Percentiles rank a stretch among this genome's conserved stretches.
Evolutionary conservation across 441 rosid genomes (phyloP).

Genomic region (Caryocar brasiliense): DNA sequence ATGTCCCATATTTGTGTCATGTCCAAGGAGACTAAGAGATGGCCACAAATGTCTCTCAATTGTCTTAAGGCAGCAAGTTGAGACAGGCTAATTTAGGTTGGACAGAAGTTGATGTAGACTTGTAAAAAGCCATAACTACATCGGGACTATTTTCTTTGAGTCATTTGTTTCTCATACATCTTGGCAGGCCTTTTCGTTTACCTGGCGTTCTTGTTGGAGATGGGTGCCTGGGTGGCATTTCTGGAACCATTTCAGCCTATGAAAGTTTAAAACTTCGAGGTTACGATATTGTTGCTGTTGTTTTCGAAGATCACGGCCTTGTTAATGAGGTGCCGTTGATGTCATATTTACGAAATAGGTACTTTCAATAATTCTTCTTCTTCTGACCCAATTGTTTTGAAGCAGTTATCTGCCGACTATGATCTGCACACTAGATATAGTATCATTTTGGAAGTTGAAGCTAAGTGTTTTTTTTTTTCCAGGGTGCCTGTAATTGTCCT

Average conservation of each 20-base stretch:
- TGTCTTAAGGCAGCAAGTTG: no score
- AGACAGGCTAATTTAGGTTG: no score
- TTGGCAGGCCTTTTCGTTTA: conserved; percentile 64
- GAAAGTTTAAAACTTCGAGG: conserved; percentile 76
- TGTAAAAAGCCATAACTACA: not conserved
- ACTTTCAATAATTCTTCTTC: conserved; percentile 7
- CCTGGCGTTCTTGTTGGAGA: conserved; percentile 91
- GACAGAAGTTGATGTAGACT: no score
- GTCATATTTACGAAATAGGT: conserved; percentile 70
- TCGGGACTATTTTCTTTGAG: not conserved
- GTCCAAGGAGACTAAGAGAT: no score
- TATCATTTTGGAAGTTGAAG: not conserved
- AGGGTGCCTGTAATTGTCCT: conserved; percentile 86
- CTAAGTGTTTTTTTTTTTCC: conserved; percentile 6
- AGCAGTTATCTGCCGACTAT: not conserved
- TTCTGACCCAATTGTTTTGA: not conserved
- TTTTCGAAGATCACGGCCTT: conserved; percentile 77
- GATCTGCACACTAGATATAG: no score
- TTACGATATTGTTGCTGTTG: conserved; percentile 68
- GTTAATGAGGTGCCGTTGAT: conserved; percentile 60
- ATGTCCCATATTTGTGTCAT: no score
- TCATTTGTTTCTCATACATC: conserved; percentile 4
- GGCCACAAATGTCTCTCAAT: no score
- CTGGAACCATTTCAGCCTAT: conserved; percentile 87
- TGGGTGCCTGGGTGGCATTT: conserved; percentile 85